Evolutionary conservation across 768 basidiomycete species (phyloP).

Genomic region (Pleurotus tuber-regium): DNA sequence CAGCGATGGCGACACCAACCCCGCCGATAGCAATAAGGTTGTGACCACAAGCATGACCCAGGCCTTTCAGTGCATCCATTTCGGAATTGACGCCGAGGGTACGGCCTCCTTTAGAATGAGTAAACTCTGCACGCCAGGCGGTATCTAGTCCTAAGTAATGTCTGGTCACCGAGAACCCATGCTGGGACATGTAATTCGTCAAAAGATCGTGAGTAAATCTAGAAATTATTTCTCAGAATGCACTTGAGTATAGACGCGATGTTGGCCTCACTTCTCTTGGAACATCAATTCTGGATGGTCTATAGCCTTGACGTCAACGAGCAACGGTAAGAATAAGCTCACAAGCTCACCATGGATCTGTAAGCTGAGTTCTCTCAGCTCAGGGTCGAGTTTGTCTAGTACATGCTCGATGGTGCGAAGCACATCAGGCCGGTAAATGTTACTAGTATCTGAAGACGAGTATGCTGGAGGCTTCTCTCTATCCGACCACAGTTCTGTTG

Average conservation of each 20-base stretch:
- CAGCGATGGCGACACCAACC: constrained; percentile 69
- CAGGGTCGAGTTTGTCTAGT: constrained; percentile 47
- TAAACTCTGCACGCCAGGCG: constrained; percentile 76
- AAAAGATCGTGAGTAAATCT: constrained; percentile 75
- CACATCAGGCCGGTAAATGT: constrained; percentile 32
- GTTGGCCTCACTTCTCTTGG: constrained; percentile 52
- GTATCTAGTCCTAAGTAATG: constrained; percentile 72
- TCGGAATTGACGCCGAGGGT: constrained; percentile 79
- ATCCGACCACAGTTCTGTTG: constrained; percentile 24
- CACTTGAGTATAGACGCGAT: constrained; percentile 5
- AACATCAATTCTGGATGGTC: constrained; percentile 68
- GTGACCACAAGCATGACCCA: constrained; percentile 76
- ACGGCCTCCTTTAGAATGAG: constrained; percentile 55
- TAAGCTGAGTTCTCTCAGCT: constrained; percentile 64
- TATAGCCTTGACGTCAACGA: constrained; percentile 23
- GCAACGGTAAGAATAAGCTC: background rate
- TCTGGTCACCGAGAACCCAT: constrained; percentile 69
- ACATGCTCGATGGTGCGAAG: constrained; percentile 50
- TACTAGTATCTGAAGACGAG: constrained; percentile 18
- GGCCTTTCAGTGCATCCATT: constrained; percentile 62
- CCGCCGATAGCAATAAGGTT: constrained; percentile 82
- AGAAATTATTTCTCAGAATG: constrained; percentile 12
- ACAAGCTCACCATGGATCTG: constrained; percentile 59
- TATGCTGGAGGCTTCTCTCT: constrained; percentile 43
- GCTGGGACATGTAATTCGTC: constrained; percentile 60